Evolutionary conservation across 768 basidiomycete species (phyloP).

Genomic region (Rhizopogon sp.): DNA sequence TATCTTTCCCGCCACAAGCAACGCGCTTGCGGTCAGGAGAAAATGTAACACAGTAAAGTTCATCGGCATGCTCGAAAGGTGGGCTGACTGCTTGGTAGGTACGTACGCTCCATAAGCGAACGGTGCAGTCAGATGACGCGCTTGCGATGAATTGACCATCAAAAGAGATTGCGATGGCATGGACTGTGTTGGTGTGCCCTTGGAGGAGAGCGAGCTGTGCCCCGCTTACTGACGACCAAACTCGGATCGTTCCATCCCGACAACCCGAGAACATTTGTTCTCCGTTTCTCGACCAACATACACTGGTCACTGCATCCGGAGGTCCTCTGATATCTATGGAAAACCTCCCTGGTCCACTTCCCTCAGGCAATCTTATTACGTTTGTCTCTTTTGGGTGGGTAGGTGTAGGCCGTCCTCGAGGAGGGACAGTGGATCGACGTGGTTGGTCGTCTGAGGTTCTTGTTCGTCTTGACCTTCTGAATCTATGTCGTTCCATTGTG

Average conservation of each 20-base stretch:
- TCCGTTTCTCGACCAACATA: slow-evolving; percentile 5
- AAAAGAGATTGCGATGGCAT: slow-evolving; percentile 25
- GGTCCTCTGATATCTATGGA: slow-evolving; percentile 59
- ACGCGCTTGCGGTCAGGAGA: slow-evolving; percentile 24
- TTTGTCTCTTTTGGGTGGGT: slow-evolving; percentile 1
- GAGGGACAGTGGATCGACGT: not conserved
- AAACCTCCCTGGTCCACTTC: slow-evolving; percentile 94
- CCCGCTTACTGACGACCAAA: slow-evolving; percentile 24
- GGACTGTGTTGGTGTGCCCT: slow-evolving; percentile 19
- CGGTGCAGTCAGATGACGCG: slow-evolving; percentile 25
- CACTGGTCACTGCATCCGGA: not conserved
- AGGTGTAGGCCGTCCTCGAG: not conserved
- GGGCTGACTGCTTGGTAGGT: slow-evolving; percentile 14
- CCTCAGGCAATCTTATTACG: slow-evolving; percentile 66
- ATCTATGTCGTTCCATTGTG: not conserved
- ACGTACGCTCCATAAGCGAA: slow-evolving; percentile 24
- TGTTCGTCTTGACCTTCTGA: not conserved
- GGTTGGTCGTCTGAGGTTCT: not conserved
- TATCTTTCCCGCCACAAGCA: slow-evolving; percentile 23
- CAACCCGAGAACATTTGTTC: slow-evolving; percentile 26
- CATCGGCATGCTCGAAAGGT: slow-evolving; percentile 22
- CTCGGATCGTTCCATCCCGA: slow-evolving; percentile 22
- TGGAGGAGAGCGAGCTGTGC: slow-evolving; percentile 9
- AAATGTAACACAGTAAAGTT: slow-evolving; percentile 23
- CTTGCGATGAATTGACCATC: slow-evolving; percentile 24